A percentile compares a stretch with the other conserved stretches of the same genome.
phyloP scores from a whole-genome alignment of 2,329 filamentous ascomycete genomes.

The Sclerotinia sclerotiorum region DNA sequence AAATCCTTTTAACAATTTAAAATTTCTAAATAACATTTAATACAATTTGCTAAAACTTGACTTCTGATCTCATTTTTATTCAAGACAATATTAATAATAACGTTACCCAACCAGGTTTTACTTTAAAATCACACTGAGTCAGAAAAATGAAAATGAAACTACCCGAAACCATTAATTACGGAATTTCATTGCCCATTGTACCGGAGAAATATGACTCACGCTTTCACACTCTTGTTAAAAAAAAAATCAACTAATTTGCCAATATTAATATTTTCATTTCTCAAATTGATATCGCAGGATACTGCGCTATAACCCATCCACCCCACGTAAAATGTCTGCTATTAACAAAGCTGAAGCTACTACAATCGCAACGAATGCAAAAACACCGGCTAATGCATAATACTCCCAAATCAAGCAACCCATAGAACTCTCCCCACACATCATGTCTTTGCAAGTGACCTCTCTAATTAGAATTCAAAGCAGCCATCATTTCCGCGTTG shows the following conservation, averaged over 20 bases:
- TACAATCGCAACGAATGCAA: conserved; percentile 10
- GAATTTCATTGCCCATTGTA: neutral
- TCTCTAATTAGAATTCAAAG: conserved; percentile 19
- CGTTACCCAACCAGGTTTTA: neutral
- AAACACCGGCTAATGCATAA: conserved; percentile 12
- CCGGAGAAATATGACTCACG: neutral
- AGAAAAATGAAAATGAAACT: neutral
- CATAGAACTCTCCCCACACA: neutral
- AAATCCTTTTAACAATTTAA: too few species aligned
- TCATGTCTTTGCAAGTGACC: neutral
- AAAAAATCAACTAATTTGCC: neutral
- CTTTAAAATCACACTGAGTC: neutral
- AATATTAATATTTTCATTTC: conserved; percentile 6
- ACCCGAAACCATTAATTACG: neutral
- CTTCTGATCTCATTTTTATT: neutral
- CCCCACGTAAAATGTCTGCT: conserved; percentile 6
- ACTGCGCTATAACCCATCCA: conserved; percentile 2
- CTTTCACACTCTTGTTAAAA: neutral
- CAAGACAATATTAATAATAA: neutral
- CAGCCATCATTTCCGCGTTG: conserved; percentile 34
- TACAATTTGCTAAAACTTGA: too few species aligned
- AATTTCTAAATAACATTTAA: too few species aligned
- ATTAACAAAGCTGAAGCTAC: conserved; percentile 16
- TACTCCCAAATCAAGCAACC: neutral
- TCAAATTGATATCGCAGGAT: conserved; percentile 20